Evolutionary conservation across 495 filamentous ascomycete genomes (phyloP).

Genomic region (Acidomyces sp.): DNA sequence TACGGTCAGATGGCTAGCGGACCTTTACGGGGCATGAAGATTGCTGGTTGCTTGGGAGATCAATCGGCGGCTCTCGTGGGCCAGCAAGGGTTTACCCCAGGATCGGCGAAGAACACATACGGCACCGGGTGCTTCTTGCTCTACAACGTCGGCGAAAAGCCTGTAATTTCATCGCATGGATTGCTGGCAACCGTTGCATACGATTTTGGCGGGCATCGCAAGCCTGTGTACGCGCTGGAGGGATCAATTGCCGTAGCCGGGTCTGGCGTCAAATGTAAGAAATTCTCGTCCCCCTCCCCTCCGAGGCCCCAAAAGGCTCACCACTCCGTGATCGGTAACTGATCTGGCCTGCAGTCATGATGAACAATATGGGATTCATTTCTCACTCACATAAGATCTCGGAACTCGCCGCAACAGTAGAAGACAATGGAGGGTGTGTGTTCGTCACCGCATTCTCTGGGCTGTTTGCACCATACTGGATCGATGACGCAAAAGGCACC

Average conservation of each 20-base stretch:
- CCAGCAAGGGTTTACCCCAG: conserved; percentile 76
- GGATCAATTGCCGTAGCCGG: conserved; percentile 86
- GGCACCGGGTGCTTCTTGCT: conserved; percentile 91
- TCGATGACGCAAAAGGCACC: conserved; percentile 87
- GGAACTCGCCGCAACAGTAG: conserved; percentile 64
- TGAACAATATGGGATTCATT: conserved; percentile 76
- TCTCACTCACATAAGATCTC: conserved; percentile 64
- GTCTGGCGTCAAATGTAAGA: conserved; percentile 59
- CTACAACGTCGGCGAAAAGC: conserved; percentile 83
- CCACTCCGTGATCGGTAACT: background rate
- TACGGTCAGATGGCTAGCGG: conserved; percentile 60
- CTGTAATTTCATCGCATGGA: conserved; percentile 80
- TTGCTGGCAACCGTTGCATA: conserved; percentile 79
- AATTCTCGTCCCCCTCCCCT: background rate
- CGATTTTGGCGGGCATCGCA: conserved; percentile 51
- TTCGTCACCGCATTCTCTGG: conserved; percentile 96
- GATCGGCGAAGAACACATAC: conserved; percentile 88
- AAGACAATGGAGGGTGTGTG: conserved; percentile 78
- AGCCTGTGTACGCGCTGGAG: conserved; percentile 80
- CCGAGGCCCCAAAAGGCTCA: background rate
- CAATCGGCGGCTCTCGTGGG: conserved; percentile 86
- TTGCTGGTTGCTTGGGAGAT: conserved; percentile 84
- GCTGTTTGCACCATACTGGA: conserved; percentile 93
- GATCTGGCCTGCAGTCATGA: conserved; percentile 42
- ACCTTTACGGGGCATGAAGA: conserved; percentile 57